phyloP scores from a whole-genome alignment of 495 filamentous ascomycete species.

The Aspergillus biplanus region DNA sequence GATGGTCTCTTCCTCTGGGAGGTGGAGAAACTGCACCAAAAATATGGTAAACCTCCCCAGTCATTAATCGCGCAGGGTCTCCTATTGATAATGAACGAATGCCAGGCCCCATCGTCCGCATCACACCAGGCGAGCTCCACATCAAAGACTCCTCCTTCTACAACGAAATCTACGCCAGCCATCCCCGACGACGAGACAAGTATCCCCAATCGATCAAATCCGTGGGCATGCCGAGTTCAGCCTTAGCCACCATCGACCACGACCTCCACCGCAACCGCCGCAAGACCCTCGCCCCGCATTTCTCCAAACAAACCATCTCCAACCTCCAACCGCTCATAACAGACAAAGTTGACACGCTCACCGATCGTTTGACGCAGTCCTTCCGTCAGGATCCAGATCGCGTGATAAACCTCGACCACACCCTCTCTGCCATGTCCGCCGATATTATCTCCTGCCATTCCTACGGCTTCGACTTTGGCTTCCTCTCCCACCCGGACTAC shows the following conservation, averaged over 20 bases:
- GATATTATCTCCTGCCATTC: constrained; percentile 49
- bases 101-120: constrained; percentile 47
- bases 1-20: constrained; percentile 48
- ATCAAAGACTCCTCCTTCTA: constrained; percentile 44
- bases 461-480: constrained; percentile 41
- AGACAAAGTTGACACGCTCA: constrained; percentile 43
- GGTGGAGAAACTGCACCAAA: constrained; percentile 40
- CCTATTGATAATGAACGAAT: not conserved
- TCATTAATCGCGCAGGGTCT: not conserved
- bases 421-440: constrained; percentile 42
- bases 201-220: constrained; percentile 32
- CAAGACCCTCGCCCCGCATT: constrained; percentile 48
- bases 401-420: constrained; percentile 36
- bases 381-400: constrained; percentile 11
- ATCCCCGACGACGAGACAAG: constrained; percentile 37
- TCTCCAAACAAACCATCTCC: constrained; percentile 53
- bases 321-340: constrained; percentile 49
- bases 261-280: constrained; percentile 53
- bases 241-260: constrained; percentile 48
- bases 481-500: constrained; percentile 23
- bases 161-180: constrained; percentile 40
- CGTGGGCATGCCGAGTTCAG: constrained; percentile 31
- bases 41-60: too few species aligned
- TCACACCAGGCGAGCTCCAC: constrained; percentile 44
- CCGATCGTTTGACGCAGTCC: constrained; percentile 35